Base-by-base conservation (phyloP, 106 monocot species). In the Apostasia shenzhenica region DNA sequence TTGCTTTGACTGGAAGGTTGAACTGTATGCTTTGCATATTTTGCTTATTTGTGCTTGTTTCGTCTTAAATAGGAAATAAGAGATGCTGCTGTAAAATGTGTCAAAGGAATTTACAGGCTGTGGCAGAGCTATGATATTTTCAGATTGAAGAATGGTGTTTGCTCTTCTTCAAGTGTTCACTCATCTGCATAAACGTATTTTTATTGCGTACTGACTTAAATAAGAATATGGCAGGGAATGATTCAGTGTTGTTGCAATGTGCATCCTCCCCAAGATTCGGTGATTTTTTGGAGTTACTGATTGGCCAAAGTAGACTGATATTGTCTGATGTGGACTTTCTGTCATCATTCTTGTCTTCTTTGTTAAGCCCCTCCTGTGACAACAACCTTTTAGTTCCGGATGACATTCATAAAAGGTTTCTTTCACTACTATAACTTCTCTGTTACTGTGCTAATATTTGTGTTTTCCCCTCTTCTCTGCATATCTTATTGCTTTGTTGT, bases 251-350 rank as follows among this genome's bases (percentile, higher is more conserved):
- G 41, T 66, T 72, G 61, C 69, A 55, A 41, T 75, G 63, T 43
- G 14, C 87, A 63, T 76, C 78, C 9, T 57, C 72, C 40, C 77
- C 85, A 13, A 77, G 61, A 46, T 92, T 92, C 79, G 78, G 83
- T 14, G 67, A 80, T 42, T 82, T 97, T 61, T 66, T 92, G 72
- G 77, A 75, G 48, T 76, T 77, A 8, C 69, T 97, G 55, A 59
- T 81, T 49, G 70, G 70, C 69, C 92, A 97, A 67, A 89, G 83
- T 72, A 70, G 74, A 40, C 62, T 92, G 50, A 92, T 97, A 48
- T 61, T 75, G 39, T 97, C 95, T 14, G 95, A 97, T 83, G 72
- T 66, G 6, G 73, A 68, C 58, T 92, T 86, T 73, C 82, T 92
- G 60, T 68, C 78, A 54, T 86, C 95, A 67, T 81, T 81, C 79